Evolutionary conservation across 139 green algal species (phyloP).

Genomic region (Monoraphidium neglectum): DNA sequence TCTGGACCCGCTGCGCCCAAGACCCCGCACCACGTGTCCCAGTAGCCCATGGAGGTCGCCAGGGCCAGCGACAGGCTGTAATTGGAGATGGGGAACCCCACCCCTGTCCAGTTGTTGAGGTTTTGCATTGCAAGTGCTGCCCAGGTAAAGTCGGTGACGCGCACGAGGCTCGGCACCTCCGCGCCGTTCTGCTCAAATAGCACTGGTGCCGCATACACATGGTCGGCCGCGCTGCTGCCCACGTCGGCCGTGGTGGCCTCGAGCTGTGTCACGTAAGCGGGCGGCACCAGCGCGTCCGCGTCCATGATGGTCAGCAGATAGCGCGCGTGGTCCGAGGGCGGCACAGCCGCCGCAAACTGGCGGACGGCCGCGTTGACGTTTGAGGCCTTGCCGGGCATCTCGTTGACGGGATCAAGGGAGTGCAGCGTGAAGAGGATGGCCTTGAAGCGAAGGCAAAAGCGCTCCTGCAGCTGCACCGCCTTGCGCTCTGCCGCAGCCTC

Average conservation of each 20-base stretch:
- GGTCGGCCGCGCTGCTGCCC: not conserved
- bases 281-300: conserved; percentile 34
- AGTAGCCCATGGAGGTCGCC: conserved; percentile 35
- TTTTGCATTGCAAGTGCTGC: conserved; percentile 38
- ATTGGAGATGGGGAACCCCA: conserved; percentile 51
- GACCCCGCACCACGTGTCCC: conserved; percentile 26
- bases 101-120: conserved; percentile 29
- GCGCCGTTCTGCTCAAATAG: conserved; percentile 44
- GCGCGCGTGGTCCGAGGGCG: conserved; percentile 2
- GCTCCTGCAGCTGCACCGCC: conserved; percentile 30
- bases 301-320: conserved; percentile 45
- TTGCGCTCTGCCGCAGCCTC: conserved; percentile 33
- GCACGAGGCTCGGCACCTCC: conserved; percentile 34
- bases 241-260: conserved; percentile 9
- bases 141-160: conserved; percentile 50
- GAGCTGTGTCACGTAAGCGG: conserved; percentile 28
- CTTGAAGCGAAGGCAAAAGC: conserved; percentile 31
- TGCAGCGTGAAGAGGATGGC: conserved; percentile 36
- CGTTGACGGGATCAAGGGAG: conserved; percentile 3
- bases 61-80: conserved; percentile 40
- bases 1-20: no score
- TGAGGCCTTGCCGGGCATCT: conserved; percentile 44
- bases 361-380: conserved; percentile 45
- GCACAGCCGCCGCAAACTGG: conserved; percentile 16
- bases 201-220: conserved; percentile 39